These are phyloP conservation scores for Clarkia xantiana DNA, from an alignment of 345 rosid genomes.

Conservation along the genomic window DNA sequence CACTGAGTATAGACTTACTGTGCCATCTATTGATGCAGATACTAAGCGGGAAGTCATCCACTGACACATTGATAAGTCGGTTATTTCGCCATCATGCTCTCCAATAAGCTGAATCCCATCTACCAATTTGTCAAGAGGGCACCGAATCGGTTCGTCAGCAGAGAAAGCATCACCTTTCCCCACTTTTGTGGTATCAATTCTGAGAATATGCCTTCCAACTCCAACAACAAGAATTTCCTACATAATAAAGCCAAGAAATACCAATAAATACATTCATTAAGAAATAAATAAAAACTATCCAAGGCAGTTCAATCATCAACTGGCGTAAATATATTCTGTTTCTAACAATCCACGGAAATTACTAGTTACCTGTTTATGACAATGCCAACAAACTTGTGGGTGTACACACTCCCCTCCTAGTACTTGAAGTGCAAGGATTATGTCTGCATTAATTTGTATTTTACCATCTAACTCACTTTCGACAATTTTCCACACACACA, in stretches of 20 bases:
- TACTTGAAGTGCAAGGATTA: conserved; percentile 53
- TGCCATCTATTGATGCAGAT: conserved; percentile 83
- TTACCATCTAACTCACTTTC: conserved; percentile 77
- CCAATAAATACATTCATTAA: not conserved
- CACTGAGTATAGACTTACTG: conserved; percentile 35
- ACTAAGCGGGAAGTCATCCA: conserved; percentile 75
- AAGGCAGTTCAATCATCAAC: not conserved
- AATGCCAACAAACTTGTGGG: conserved; percentile 92
- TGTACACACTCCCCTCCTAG: conserved; percentile 36
- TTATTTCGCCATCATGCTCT: conserved; percentile 80
- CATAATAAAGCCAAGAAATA: too few species aligned
- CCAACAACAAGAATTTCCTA: conserved; percentile 83
- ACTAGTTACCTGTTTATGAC: conserved; percentile 74
- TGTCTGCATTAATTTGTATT: conserved; percentile 50
- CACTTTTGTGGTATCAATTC: conserved; percentile 63
- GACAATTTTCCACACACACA: conserved; percentile 58
- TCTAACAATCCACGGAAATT: not conserved
- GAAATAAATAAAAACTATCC: not conserved
- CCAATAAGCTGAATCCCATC: conserved; percentile 79
- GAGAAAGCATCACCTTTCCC: conserved; percentile 47
- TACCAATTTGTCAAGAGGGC: conserved; percentile 46
- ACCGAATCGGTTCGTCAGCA: conserved; percentile 59
- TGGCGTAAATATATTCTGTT: not conserved
- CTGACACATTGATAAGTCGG: conserved; percentile 93
- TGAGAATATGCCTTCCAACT: conserved; percentile 54